These are phyloP conservation scores for Letharia lupina DNA, from an alignment of 495 filamentous ascomycete genomes.

Conservation along the genomic window DNA sequence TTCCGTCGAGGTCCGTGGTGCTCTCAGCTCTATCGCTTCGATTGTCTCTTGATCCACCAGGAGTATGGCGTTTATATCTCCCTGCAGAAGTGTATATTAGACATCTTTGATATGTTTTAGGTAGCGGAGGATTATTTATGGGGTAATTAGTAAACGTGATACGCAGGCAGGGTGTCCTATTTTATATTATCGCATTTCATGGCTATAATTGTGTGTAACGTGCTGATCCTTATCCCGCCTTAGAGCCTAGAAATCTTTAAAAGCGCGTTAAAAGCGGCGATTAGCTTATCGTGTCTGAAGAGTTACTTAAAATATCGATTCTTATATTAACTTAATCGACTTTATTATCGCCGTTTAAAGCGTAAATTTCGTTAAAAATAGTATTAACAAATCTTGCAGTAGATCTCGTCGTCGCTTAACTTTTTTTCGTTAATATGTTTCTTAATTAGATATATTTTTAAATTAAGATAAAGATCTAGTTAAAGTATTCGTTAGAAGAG, in stretches of 20 bases:
- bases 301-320: neutral
- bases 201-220: neutral
- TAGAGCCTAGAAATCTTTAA: neutral
- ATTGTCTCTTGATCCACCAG: neutral
- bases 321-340: neutral
- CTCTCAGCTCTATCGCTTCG: neutral
- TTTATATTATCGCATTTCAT: neutral
- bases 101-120: neutral
- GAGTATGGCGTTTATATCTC: neutral
- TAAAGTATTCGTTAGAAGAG: neutral
- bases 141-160: neutral
- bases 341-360: neutral
- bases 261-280: neutral
- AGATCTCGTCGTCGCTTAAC: slow-evolving; percentile 34
- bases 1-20: neutral
- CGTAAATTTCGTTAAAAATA: neutral
- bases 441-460: slow-evolving; percentile 26
- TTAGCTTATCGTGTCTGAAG: neutral
- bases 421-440: slow-evolving; percentile 33
- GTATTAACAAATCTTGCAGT: slow-evolving; percentile 30
- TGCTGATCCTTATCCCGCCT: neutral
- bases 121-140: neutral
- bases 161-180: neutral
- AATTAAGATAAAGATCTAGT: neutral
- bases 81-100: neutral